These are phyloP conservation scores for Cornus suecica DNA, from an alignment of 148 eudicot species.

Conservation along the genomic window DNA sequence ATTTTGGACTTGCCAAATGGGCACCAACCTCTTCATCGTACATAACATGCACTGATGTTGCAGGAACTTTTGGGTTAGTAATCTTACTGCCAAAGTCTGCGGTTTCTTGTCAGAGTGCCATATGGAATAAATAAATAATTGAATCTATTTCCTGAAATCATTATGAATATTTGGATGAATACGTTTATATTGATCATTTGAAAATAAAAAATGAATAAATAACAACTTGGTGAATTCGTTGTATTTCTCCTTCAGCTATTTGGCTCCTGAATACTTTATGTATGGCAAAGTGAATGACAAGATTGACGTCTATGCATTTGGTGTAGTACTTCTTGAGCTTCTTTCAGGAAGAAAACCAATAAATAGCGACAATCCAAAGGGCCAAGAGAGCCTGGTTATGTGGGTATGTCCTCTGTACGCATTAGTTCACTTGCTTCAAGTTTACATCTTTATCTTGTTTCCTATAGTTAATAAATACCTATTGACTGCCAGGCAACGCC, in stretches of 20 bases:
- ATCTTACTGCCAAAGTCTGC: neutral
- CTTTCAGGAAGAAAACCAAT: slow-evolving; percentile 49
- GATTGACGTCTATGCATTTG: slow-evolving; percentile 50
- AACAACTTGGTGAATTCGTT: neutral
- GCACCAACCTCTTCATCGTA: slow-evolving; percentile 54
- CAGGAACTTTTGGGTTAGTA: slow-evolving; percentile 92
- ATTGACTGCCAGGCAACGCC: slow-evolving; percentile 75
- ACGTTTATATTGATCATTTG: neutral
- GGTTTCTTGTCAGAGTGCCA: neutral
- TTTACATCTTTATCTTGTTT: neutral
- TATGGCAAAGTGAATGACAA: slow-evolving; percentile 50
- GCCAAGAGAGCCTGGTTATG: slow-evolving; percentile 50
- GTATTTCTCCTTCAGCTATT: slow-evolving; percentile 33
- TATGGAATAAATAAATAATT: no score
- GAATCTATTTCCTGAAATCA: no score
- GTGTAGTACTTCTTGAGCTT: slow-evolving; percentile 54
- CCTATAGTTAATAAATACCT: neutral
- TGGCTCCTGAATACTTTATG: slow-evolving; percentile 60
- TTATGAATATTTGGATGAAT: neutral
- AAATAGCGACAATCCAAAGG: slow-evolving; percentile 39
- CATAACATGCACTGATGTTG: slow-evolving; percentile 66
- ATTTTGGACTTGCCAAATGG: slow-evolving; percentile 92
- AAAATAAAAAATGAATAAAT: neutral
- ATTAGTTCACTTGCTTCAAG: neutral
- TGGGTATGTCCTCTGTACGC: slow-evolving; percentile 33